phyloP scores from a whole-genome alignment of 2,329 filamentous ascomycete genomes.

The Colletotrichum agaves region DNA sequence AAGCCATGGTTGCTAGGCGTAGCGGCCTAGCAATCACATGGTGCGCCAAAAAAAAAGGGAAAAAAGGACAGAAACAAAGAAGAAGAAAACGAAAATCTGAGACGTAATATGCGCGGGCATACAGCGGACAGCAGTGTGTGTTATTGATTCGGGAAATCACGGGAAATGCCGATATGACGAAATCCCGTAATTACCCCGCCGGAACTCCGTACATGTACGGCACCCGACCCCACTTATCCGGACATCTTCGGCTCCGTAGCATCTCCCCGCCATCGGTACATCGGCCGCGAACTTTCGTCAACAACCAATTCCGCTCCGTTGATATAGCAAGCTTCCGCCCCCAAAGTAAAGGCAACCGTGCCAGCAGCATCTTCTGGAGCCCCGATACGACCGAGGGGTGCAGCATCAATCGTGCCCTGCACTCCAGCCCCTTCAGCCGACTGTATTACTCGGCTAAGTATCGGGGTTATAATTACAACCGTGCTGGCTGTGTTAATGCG shows the following conservation, averaged over 20 bases:
- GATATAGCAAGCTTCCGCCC: slow-evolving; percentile 4
- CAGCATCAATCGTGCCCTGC: slow-evolving; percentile 4
- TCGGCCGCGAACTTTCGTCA: neutral
- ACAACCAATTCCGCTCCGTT: slow-evolving; percentile 13
- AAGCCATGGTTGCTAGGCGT: too few species aligned
- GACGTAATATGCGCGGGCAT: too few species aligned
- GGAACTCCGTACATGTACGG: neutral
- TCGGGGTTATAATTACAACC: slow-evolving; percentile 12
- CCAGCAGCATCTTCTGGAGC: slow-evolving; percentile 4
- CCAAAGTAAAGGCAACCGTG: slow-evolving; percentile 3
- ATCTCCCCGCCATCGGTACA: neutral
- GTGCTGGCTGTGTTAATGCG: slow-evolving; percentile 27
- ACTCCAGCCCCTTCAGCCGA: neutral
- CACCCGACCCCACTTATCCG: neutral
- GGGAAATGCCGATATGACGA: neutral
- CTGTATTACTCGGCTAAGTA: slow-evolving; percentile 10
- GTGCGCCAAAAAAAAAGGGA: too few species aligned
- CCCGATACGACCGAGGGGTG: neutral
- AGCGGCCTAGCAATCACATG: too few species aligned
- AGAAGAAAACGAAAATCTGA: too few species aligned
- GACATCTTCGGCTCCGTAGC: neutral
- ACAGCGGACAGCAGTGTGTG: too few species aligned
- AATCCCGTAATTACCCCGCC: neutral
- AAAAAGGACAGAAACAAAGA: too few species aligned
- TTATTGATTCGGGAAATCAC: neutral